Percentiles rank a stretch among this genome's conserved stretches.
Evolutionary conservation across 1,139 yeast genomes (phyloP).

Genomic region (Hansenula sp.): DNA sequence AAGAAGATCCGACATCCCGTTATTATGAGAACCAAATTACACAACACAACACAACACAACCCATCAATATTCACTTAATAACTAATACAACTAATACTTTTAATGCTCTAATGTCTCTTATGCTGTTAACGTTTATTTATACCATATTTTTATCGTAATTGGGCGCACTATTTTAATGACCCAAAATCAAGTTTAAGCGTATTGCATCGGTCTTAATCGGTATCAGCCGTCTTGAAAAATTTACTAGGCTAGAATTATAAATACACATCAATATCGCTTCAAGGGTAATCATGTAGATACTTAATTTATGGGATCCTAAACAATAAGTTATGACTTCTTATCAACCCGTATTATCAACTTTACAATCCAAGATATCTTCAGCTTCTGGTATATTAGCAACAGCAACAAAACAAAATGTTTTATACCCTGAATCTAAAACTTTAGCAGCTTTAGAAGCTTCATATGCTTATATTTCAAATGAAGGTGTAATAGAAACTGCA

Average conservation of each 20-base stretch:
- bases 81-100: too few relatives aligned
- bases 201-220: not conserved
- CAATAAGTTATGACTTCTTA: not conserved
- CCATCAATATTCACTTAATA: too few relatives aligned
- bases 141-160: too few relatives aligned
- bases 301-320: not conserved
- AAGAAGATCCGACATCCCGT: conserved; percentile 20
- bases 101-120: too few relatives aligned
- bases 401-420: conserved; percentile 18
- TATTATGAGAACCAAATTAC: conserved; percentile 6
- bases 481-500: conserved; percentile 36
- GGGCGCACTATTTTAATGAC: too few relatives aligned
- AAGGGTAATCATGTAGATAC: too few relatives aligned
- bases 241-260: too few relatives aligned
- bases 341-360: not conserved
- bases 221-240: too few relatives aligned
- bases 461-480: conserved; percentile 29
- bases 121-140: too few relatives aligned
- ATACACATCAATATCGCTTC: too few relatives aligned
- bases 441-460: conserved; percentile 36
- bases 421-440: conserved; percentile 21
- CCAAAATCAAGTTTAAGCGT: too few relatives aligned
- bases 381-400: conserved; percentile 15
- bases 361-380: not conserved
- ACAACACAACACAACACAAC: too few relatives aligned